These are phyloP conservation scores for Phoma sp. DNA, from an alignment of 2,329 filamentous ascomycete species.

Conservation along the genomic window DNA sequence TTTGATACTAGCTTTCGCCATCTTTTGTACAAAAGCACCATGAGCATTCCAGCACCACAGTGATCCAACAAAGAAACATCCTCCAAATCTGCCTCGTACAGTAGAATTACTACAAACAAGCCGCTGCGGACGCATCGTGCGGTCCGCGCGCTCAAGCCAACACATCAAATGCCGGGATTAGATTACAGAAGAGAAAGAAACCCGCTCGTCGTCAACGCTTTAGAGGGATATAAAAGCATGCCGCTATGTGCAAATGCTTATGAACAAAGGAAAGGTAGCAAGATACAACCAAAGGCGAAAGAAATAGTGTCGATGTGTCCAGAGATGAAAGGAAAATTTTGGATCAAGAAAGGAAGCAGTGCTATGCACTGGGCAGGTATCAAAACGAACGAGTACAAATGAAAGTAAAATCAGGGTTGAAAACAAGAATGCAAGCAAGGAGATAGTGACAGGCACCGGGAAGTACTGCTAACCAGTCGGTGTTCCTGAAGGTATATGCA, in stretches of 20 bases:
- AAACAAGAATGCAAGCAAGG: constrained; percentile 12
- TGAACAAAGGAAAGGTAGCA: constrained; percentile 10
- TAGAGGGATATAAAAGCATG: constrained; percentile 11
- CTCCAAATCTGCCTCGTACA: constrained; percentile 11
- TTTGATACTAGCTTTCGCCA: constrained; percentile 16
- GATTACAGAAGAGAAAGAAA: constrained; percentile 9
- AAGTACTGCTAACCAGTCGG: constrained; percentile 9
- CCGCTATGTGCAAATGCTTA: constrained; percentile 6
- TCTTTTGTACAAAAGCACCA: constrained; percentile 9
- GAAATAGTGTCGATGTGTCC: constrained; percentile 17
- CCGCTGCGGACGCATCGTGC: constrained; percentile 2
- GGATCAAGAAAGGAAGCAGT: constrained; percentile 23
- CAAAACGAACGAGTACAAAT: constrained; percentile 24
- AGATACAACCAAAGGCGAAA: neutral
- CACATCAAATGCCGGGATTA: constrained; percentile 15
- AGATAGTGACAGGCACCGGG: constrained; percentile 6
- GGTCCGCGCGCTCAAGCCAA: constrained; percentile 14
- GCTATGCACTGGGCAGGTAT: constrained; percentile 39
- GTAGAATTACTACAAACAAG: constrained; percentile 13
- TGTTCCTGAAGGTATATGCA: constrained; percentile 37
- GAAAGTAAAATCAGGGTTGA: constrained; percentile 16
- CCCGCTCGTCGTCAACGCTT: constrained; percentile 20
- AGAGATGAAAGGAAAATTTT: constrained; percentile 20
- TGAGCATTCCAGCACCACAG: constrained; percentile 14
- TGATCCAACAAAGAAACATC: constrained; percentile 11